Evolutionary conservation across 805 yeast species (phyloP).

Genomic region (Candida coleopterorum): DNA sequence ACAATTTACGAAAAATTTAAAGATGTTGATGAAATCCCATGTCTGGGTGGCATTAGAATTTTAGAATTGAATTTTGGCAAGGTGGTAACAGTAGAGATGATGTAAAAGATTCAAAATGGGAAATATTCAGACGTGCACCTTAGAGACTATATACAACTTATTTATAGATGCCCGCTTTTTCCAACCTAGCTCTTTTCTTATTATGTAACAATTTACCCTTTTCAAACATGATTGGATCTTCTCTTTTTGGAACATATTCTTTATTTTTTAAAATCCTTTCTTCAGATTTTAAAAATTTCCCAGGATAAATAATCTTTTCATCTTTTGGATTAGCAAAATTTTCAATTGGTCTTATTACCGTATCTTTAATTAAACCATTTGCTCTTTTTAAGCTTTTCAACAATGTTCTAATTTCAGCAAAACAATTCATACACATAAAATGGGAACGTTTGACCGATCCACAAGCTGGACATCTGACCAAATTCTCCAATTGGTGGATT

Average conservation of each 20-base stretch:
- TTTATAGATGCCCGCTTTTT: slow-evolving; percentile 1
- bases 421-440: slow-evolving; percentile 90
- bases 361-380: slow-evolving; percentile 11
- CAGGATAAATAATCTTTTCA: slow-evolving; percentile 67
- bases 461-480: slow-evolving; percentile 92
- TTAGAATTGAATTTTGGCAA: slow-evolving; percentile 94
- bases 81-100: slow-evolving; percentile 74
- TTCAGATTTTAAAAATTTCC: slow-evolving; percentile 45
- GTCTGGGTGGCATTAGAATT: slow-evolving; percentile 95
- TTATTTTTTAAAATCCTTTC: slow-evolving; percentile 27
- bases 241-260: slow-evolving; percentile 44
- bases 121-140: slow-evolving; percentile 69
- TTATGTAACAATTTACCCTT: slow-evolving; percentile 8
- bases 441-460: slow-evolving; percentile 90
- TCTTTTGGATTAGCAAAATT: slow-evolving; percentile 50
- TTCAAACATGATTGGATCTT: slow-evolving; percentile 35
- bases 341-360: slow-evolving; percentile 20
- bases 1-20: slow-evolving; percentile 45
- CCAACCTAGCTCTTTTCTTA: slow-evolving; percentile 3
- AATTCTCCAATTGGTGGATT: slow-evolving; percentile 64
- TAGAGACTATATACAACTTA: slow-evolving; percentile 18
- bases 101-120: slow-evolving; percentile 52
- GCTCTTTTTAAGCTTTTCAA: slow-evolving; percentile 54
- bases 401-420: slow-evolving; percentile 67
- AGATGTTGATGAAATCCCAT: slow-evolving; percentile 63